Evolutionary conservation across 176 grass and related monocot species (phyloP).

Genomic region (Eleusine coracana): DNA sequence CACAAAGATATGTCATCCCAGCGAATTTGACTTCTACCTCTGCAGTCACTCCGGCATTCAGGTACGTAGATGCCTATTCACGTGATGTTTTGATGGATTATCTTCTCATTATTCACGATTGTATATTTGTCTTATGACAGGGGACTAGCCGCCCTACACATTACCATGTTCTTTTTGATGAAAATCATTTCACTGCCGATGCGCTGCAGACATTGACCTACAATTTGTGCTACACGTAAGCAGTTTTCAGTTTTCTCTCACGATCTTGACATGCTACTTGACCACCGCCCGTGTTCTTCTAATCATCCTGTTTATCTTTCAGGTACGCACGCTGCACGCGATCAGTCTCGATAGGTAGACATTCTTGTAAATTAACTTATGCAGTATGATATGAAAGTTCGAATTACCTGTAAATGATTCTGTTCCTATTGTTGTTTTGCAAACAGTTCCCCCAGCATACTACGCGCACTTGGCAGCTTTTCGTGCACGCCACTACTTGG

Average conservation of each 20-base stretch:
- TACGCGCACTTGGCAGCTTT: conserved; percentile 83
- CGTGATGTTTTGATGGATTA: neutral
- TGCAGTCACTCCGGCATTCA: conserved; percentile 93
- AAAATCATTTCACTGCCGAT: conserved; percentile 77
- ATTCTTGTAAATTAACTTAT: neutral
- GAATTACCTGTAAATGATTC: neutral
- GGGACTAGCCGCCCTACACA: conserved; percentile 84
- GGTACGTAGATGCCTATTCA: conserved; percentile 39
- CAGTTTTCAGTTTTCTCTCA: neutral
- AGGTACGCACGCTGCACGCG: conserved; percentile 87
- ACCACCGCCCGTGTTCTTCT: neutral
- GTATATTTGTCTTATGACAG: conserved; percentile 18
- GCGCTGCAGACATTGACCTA: conserved; percentile 74
- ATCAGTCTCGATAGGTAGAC: conserved; percentile 78
- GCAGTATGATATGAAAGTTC: neutral
- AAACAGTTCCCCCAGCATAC: conserved; percentile 75
- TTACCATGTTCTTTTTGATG: conserved; percentile 81
- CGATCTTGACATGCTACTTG: neutral
- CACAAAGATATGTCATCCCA: conserved; percentile 77
- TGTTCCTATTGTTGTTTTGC: neutral
- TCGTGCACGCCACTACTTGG: conserved; percentile 63
- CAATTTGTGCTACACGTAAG: conserved; percentile 80
- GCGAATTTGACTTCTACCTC: conserved; percentile 89
- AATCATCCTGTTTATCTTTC: neutral
- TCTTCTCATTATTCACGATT: neutral